Evolutionary conservation across 768 basidiomycete species (phyloP), one percentile per base, ranked within the genome.

Genomic region (Postia placenta): DNA sequence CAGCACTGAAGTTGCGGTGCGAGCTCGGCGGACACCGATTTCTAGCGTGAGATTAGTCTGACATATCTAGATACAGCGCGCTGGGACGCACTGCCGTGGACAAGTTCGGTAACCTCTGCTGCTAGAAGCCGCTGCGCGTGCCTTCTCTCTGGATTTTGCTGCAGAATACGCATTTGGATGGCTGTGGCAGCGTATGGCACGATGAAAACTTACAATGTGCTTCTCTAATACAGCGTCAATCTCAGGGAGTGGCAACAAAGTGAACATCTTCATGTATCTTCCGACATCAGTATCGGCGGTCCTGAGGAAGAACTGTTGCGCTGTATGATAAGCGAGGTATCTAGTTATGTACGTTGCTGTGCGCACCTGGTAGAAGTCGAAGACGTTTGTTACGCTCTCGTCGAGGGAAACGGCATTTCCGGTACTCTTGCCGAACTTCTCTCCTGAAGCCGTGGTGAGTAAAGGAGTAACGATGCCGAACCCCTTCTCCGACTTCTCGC

Each of bases 341-440:
- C n/a, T n/a, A n/a, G n/a, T n/a, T n/a, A n/a, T n/a, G n/a, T n/a
- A n/a, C n/a, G n/a, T n/a, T n/a, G n/a, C n/a, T n/a, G n/a, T n/a
- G 60, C 66, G 23, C 49, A 87, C 95, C 73, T 99, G 96, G 60
- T 97, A 98, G 60, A 99, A 92, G 55, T 97, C 94, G 56, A 89
- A 89, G 17, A 87, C 76, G 54, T 87, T 89, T 2, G 95, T 98
- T 60, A 88, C 64, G 11, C 68, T 60, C 23, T 78, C 69, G 62
- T 96, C 83, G 30, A 99, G 70, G 89, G 95, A 97, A 1, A 99
- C 69, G 1, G 95, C 95, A 59, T 97, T 98, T 2, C 95, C 94
- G 0, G 90, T 87, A 57, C 89, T 93, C 74, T 99, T 99, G 5
- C 95, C 96, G 65, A 98, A 95, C 70, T 99, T 99, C 61, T 90